A percentile compares a stretch with the other conserved stretches of the same genome.
phyloP scores from a whole-genome alignment of 441 rosid genomes.

The Daphne laureola region DNA sequence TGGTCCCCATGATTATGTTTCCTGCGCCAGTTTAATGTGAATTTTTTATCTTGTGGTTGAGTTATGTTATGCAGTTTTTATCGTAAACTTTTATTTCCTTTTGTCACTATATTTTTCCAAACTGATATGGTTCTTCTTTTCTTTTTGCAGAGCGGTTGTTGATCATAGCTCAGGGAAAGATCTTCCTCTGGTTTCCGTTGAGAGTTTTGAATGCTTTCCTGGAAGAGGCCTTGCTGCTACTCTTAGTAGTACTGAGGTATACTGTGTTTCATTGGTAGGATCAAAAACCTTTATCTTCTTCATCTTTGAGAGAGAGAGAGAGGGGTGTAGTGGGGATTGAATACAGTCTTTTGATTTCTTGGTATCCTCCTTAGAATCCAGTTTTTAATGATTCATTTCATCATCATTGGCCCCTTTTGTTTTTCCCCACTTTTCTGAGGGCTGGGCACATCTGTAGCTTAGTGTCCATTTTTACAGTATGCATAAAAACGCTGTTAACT shows the following conservation, averaged over 20 bases:
- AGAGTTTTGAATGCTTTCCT: conserved; percentile 85
- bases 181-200: conserved; percentile 72
- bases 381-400: no score
- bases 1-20: no score
- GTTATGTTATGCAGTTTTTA: neutral
- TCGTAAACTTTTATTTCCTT: neutral
- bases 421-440: no score
- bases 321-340: no score
- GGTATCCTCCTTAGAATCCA: no score
- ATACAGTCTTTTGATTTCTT: no score
- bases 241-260: conserved; percentile 63
- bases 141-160: conserved; percentile 80
- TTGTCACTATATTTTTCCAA: conserved; percentile 10
- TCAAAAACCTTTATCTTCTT: neutral
- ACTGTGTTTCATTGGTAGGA: conserved; percentile 1
- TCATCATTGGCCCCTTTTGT: no score
- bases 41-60: conserved; percentile 1
- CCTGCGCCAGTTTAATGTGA: neutral
- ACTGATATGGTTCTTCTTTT: conserved; percentile 9
- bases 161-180: conserved; percentile 84
- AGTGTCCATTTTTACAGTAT: no score
- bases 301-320: no score
- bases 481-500: no score
- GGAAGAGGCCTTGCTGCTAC: conserved; percentile 93
- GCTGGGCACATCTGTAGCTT: no score